Conservation (phyloP, 768 basidiomycete genomes). For the Naganishia vishniacii region DNA sequence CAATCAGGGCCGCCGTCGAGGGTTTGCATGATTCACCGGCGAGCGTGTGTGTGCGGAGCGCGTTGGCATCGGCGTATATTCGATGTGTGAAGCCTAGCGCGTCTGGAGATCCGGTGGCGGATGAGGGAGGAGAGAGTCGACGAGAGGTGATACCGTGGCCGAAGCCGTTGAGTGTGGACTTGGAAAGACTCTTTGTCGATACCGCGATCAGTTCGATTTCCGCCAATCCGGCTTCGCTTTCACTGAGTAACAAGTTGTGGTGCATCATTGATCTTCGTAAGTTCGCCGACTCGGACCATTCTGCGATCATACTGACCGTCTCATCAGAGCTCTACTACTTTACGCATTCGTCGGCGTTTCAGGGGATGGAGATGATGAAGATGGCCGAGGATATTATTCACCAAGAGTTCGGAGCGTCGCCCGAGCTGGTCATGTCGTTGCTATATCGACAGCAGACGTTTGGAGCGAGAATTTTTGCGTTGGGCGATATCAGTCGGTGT, state of each 20-base stretch:
- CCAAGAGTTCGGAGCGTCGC: constrained; percentile 14
- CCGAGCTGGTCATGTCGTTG: constrained; percentile 15
- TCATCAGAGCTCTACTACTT: constrained; percentile 17
- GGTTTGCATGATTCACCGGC: constrained; percentile 12
- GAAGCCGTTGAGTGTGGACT: constrained; percentile 11
- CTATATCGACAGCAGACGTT: constrained; percentile 19
- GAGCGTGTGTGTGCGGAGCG: constrained; percentile 9
- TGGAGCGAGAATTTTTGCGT: constrained; percentile 2
- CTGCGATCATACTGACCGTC: neutral
- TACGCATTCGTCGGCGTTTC: constrained; percentile 4
- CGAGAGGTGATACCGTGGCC: neutral
- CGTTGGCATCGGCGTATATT: constrained; percentile 11
- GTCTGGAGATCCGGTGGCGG: neutral
- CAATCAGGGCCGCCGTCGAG: constrained; percentile 1
- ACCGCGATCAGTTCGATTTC: constrained; percentile 3
- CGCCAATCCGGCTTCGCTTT: neutral
- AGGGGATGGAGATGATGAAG: constrained; percentile 21
- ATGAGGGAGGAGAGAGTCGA: neutral
- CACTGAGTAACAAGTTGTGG: constrained; percentile 17
- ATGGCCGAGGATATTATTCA: constrained; percentile 19
- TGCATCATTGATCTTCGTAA: constrained; percentile 20
- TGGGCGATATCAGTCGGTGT: constrained; percentile 5
- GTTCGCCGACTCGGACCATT: neutral
- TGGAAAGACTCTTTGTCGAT: constrained; percentile 11
- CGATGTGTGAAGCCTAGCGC: constrained; percentile 1